Base-by-base conservation (phyloP, 768 basidiomycete species). In the Pulveroboletus ravenelii region DNA sequence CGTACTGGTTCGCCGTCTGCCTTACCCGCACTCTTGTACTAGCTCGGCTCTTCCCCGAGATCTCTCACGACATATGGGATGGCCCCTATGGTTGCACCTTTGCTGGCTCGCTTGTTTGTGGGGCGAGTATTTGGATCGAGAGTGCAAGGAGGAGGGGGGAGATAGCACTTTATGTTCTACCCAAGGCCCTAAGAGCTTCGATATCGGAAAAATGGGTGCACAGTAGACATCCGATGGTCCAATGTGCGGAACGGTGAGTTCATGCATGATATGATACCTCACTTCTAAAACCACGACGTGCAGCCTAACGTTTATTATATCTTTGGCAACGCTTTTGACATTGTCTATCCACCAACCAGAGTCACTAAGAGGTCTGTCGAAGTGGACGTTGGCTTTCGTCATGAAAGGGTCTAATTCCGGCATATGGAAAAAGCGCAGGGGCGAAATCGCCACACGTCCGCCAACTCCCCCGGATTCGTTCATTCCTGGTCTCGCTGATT, bases 31-130 rank as follows among this genome's bases (percentile, higher is more conserved):
- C 88, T 3, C 70, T 85, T 6, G 70, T 80, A 6, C 63, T 86
- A 13, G 85, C 87, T 2, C 79, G 78, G 23, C 59, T 82, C 8
- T 74, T 90, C 35, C 86, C 85, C 0, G 70, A 63, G 34, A 72
- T 91, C 42, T 84, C 88, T 14, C 86, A 91, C 56, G 78, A 91
- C 50, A 79, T 85, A 52, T 88, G 85, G 80, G 89, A 91, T 60
- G 86, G 89, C 0, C 84, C 89, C 1, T 76, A 74, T 50, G 89
- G 89, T 1, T 78, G 84, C 52, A 68, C 84, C 29, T 66, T 89
- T 52, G 76, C 72, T 4, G 88, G 85, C 18, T 85, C 84, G 52
- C 63, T 91, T 38, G 68, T 76, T 15, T 90, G 88, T 53, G 88
- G 89, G 5, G 71, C 76, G 49, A 89, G 87, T 48, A 88, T 91